Percentiles rank a stretch among this genome's conserved stretches.
phyloP scores from a whole-genome alignment of 805 yeast genomes.

The Nakazawaea sp. region DNA sequence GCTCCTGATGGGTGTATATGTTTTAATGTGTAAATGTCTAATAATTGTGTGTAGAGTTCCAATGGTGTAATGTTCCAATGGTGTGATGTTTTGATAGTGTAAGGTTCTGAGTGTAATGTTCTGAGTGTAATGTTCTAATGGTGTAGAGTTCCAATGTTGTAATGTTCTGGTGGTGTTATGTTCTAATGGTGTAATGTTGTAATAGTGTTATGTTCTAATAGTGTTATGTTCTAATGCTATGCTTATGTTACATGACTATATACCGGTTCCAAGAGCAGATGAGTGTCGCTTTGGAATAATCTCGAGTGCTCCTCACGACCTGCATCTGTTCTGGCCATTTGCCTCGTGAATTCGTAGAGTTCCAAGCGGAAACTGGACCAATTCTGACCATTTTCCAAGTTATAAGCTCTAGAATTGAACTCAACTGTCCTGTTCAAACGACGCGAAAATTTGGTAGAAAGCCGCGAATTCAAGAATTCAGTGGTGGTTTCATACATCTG shows the following conservation, averaged over 20 bases:
- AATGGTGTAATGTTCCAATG: too few species aligned
- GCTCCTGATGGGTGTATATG: not conserved
- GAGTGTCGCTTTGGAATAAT: not conserved
- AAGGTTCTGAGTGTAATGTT: too few species aligned
- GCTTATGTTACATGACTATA: too few species aligned
- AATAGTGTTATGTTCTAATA: too few species aligned
- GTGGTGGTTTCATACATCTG: not conserved
- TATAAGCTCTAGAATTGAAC: not conserved
- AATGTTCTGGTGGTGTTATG: too few species aligned
- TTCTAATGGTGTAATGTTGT: too few species aligned
- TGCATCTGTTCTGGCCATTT: conserved; percentile 1
- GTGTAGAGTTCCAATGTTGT: too few species aligned
- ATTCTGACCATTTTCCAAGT: not conserved
- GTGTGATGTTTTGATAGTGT: too few species aligned
- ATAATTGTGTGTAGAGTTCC: too few species aligned
- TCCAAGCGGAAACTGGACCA: conserved; percentile 3
- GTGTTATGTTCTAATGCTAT: too few species aligned
- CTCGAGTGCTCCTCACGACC: not conserved
- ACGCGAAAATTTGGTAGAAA: conserved; percentile 5
- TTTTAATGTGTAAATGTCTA: too few species aligned
- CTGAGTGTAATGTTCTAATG: too few species aligned
- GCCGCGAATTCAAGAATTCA: conserved; percentile 3
- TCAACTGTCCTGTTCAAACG: not conserved
- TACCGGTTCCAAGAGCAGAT: not conserved
- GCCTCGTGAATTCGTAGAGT: not conserved